Conservation (phyloP, 352 stramenopile genomes). For the Globisporangium carolinianum region DNA sequence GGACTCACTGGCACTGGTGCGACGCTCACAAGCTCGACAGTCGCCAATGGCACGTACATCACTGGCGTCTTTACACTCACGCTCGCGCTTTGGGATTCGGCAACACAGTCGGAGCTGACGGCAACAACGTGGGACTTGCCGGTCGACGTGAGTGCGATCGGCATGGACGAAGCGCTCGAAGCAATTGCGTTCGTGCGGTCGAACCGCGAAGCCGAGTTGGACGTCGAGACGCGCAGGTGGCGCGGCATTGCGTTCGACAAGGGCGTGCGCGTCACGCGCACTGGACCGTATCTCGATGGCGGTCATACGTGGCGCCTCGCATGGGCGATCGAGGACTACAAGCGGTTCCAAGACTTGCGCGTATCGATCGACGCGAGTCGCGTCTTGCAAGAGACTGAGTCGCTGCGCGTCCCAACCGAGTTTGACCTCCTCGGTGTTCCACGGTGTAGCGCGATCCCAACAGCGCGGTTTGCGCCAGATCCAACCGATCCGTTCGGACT, state of each 20-base stretch:
- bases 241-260: constrained; percentile 63
- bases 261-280: constrained; percentile 59
- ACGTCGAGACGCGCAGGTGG: constrained; percentile 39
- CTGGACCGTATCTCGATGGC: constrained; percentile 61
- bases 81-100: constrained; percentile 42
- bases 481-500: constrained; percentile 38
- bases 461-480: constrained; percentile 37
- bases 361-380: constrained; percentile 51
- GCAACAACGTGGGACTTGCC: constrained; percentile 61
- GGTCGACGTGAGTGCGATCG: constrained; percentile 59
- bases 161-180: constrained; percentile 72
- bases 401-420: constrained; percentile 44
- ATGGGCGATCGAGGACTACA: constrained; percentile 69
- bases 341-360: constrained; percentile 58
- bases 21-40: constrained; percentile 22
- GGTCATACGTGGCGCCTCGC: constrained; percentile 67
- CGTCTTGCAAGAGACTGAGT: constrained; percentile 60
- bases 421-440: constrained; percentile 31
- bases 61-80: constrained; percentile 47
- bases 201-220: constrained; percentile 56
- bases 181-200: constrained; percentile 58
- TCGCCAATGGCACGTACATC: constrained; percentile 73
- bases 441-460: constrained; percentile 44
- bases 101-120: constrained; percentile 25
- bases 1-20: constrained; percentile 26